These are phyloP conservation scores for Agrocybe chaxingu DNA, from an alignment of 768 basidiomycete genomes.

Conservation along the genomic window DNA sequence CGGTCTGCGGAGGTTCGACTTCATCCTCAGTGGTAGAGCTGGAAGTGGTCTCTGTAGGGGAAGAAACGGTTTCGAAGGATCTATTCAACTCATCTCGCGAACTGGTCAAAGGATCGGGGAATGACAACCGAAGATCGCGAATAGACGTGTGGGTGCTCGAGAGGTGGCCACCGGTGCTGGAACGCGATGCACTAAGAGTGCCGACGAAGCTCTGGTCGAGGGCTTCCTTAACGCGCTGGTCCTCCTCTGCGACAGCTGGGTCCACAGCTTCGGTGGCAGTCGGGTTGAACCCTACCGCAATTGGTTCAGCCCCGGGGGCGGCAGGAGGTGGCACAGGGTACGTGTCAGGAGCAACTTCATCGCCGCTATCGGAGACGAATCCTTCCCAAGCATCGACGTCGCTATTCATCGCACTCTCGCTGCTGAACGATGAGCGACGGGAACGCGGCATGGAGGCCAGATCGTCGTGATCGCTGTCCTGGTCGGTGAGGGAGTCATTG, in stretches of 20 bases:
- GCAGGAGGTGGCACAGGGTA: conserved; percentile 27
- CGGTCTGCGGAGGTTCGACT: conserved; percentile 11
- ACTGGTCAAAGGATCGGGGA: conserved; percentile 79
- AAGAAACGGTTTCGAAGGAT: conserved; percentile 52
- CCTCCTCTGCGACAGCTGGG: conserved; percentile 43
- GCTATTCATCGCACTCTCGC: conserved; percentile 62
- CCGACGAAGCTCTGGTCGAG: conserved; percentile 83
- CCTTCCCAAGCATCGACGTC: conserved; percentile 81
- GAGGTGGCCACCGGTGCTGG: conserved; percentile 46
- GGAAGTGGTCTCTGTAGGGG: conserved; percentile 31
- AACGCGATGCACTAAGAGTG: conserved; percentile 72
- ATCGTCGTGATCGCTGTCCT: conserved; percentile 62
- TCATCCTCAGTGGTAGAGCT: conserved; percentile 22
- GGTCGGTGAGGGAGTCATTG: conserved; percentile 63
- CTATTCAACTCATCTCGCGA: conserved; percentile 60
- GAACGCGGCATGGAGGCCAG: conserved; percentile 52
- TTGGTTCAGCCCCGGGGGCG: conserved; percentile 27
- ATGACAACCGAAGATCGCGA: conserved; percentile 75
- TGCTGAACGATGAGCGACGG: conserved; percentile 67
- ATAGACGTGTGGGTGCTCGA: conserved; percentile 58
- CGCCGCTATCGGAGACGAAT: conserved; percentile 59
- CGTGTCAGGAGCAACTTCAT: conserved; percentile 30
- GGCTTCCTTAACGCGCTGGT: conserved; percentile 67
- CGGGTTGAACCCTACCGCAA: conserved; percentile 25
- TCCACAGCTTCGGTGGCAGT: conserved; percentile 32